Conservation (phyloP, 768 basidiomycete species). For the Tulasnella sp. region DNA sequence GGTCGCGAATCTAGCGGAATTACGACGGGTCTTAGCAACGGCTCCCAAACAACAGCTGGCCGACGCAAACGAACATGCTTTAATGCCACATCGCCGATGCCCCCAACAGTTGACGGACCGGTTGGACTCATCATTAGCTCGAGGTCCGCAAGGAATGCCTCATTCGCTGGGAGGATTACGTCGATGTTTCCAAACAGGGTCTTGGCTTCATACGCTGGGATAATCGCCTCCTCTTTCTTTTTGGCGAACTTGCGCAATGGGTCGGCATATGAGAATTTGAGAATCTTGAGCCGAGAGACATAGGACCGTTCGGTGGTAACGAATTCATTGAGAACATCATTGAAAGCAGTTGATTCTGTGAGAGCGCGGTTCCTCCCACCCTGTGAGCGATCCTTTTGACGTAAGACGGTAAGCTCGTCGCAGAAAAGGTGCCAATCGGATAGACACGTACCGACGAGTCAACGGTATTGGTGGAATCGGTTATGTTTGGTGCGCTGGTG, state of each 20-base stretch:
- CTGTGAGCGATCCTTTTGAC: conserved; percentile 9
- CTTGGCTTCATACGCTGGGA: conserved; percentile 85
- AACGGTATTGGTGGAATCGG: neutral
- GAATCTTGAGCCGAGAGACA: conserved; percentile 67
- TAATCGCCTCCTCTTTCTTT: conserved; percentile 76
- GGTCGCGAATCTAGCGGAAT: conserved; percentile 53
- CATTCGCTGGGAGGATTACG: conserved; percentile 79
- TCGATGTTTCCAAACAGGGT: conserved; percentile 93
- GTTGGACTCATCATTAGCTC: conserved; percentile 67
- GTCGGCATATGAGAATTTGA: conserved; percentile 80
- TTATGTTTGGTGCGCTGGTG: conserved; percentile 19
- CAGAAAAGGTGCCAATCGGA: neutral
- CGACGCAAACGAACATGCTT: conserved; percentile 45
- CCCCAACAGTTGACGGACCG: conserved; percentile 47
- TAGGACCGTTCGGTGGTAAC: conserved; percentile 86
- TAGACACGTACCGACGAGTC: conserved; percentile 12
- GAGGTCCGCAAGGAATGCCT: conserved; percentile 73
- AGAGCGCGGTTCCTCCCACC: conserved; percentile 46
- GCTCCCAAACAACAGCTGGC: neutral
- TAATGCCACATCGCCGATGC: conserved; percentile 77
- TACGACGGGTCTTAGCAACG: neutral
- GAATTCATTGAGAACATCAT: conserved; percentile 75
- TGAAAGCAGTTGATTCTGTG: conserved; percentile 57
- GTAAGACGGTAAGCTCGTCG: neutral
- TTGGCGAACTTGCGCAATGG: conserved; percentile 81